These are phyloP conservation scores for Eucalyptus shirleyi DNA, from an alignment of 345 rosid species.

Conservation along the genomic window DNA sequence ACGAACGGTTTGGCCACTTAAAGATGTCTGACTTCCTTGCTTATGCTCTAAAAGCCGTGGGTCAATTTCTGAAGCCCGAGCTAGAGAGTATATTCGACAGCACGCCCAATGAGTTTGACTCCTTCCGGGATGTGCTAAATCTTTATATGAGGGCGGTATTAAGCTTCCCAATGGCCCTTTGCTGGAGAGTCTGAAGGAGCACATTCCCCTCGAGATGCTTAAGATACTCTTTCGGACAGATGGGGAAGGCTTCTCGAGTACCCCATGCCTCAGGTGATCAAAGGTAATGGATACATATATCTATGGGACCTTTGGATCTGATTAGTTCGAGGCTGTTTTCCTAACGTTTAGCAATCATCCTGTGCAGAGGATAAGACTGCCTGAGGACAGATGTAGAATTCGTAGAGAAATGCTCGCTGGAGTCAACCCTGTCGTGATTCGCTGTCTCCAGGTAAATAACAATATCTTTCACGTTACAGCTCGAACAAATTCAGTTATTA, in stretches of 20 bases:
- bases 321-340: not conserved
- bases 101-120: not conserved
- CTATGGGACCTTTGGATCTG: not conserved
- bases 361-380: constrained; percentile 16
- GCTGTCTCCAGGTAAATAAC: not conserved
- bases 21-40: constrained; percentile 28
- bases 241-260: constrained; percentile 9
- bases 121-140: not conserved
- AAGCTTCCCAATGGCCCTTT: constrained; percentile 6
- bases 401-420: constrained; percentile 4
- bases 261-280: constrained; percentile 18
- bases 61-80: not conserved
- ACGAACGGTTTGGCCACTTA: constrained; percentile 29
- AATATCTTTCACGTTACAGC: not conserved
- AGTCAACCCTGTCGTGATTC: not conserved
- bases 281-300: not conserved
- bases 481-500: not conserved
- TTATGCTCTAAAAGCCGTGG: not conserved
- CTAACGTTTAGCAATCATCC: not conserved
- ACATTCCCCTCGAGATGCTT: constrained; percentile 20
- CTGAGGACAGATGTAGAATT: constrained; percentile 38
- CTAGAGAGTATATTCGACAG: not conserved
- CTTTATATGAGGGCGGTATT: constrained; percentile 11
- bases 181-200: not conserved
- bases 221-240: constrained; percentile 18